Base-by-base conservation (phyloP, 2,329 filamentous ascomycete genomes). In the Fusarium duplospermum region DNA sequence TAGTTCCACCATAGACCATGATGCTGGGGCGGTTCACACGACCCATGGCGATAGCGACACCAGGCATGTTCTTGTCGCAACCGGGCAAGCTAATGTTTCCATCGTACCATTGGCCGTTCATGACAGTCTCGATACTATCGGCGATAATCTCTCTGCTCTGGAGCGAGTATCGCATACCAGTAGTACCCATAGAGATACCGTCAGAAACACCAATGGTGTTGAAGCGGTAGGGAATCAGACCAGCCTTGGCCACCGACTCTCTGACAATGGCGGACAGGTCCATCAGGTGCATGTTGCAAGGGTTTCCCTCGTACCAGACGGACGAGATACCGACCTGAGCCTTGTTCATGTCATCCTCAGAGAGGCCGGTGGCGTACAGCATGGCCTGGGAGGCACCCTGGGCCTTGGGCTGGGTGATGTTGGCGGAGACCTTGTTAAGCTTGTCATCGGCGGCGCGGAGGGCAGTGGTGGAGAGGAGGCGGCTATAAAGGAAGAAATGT, bases 11-110 rank as follows among this genome's bases (percentile, higher is more conserved):
- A 81, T 99, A 99, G 33, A 99, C 94, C 96, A 99, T 99, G 81
- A 99, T 88, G 78, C 94, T 95, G 33, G 96, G 96, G 56, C 96
- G 89, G 87, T 99, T 98, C 76, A 98, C 91, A 77, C 96, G 91
- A 40, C 95, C 96, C 94, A 98, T 98, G 66, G 95, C 96, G 80
- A 96, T 96, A 78, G 95, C 86, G 14, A 96, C 94, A 83, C 94
- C 94, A 1, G 95, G 95, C 96, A 99, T 98, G 86, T 99, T 99
- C 91, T 99, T 99, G 89, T 99, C 96, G 85, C 96, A 99, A 58
- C 96, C 96, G 16, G 96, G 96, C 79, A 99, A 93, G 62, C 94
- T 97, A 81, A 99, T 93, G 84, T 98, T 98, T 77, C 92, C 96
- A 83, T 99, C 96, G 82, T 99, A 98, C 95, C 95, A 98, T 85